These are phyloP conservation scores for Ophiostoma triangulosporum DNA, from an alignment of 2,329 filamentous ascomycete species.

Conservation along the genomic window DNA sequence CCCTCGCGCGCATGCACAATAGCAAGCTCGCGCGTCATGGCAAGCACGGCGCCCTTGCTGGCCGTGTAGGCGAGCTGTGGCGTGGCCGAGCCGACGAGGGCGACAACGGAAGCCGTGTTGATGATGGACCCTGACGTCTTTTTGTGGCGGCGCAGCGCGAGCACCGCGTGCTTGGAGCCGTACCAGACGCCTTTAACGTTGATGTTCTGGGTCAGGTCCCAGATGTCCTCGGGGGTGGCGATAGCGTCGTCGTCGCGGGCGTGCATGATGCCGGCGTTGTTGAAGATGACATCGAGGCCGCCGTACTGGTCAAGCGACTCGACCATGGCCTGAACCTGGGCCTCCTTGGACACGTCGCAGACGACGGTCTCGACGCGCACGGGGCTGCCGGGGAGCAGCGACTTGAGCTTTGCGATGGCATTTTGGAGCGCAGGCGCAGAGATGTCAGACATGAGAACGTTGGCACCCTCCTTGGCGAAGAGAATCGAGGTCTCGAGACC, in stretches of 20 bases:
- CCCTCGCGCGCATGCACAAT: slow-evolving; percentile 85
- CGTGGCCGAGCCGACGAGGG: slow-evolving; percentile 73
- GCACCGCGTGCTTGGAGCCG: slow-evolving; percentile 81
- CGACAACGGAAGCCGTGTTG: slow-evolving; percentile 85
- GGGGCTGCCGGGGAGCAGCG: slow-evolving; percentile 47
- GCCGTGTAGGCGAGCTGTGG: slow-evolving; percentile 89
- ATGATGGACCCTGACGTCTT: slow-evolving; percentile 75
- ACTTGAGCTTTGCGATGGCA: slow-evolving; percentile 60
- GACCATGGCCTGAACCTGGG: slow-evolving; percentile 61
- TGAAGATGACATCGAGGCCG: slow-evolving; percentile 85
- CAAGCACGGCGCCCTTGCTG: slow-evolving; percentile 83
- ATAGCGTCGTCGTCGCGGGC: slow-evolving; percentile 66
- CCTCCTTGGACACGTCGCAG: slow-evolving; percentile 76
- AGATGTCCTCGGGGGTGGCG: slow-evolving; percentile 77
- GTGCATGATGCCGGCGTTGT: slow-evolving; percentile 98
- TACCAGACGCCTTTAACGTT: slow-evolving; percentile 99
- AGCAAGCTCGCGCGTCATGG: slow-evolving; percentile 78
- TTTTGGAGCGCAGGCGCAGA: slow-evolving; percentile 65
- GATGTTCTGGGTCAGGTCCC: slow-evolving; percentile 86
- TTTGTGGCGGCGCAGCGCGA: slow-evolving; percentile 63
- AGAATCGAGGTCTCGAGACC: slow-evolving; percentile 85
- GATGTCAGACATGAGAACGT: slow-evolving; percentile 74
- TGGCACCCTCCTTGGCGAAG: slow-evolving; percentile 78
- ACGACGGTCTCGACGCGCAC: slow-evolving; percentile 47
- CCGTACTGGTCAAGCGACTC: slow-evolving; percentile 70